Conservation (phyloP, 1,284 basidiomycete genomes). For the Entoloma clypeatum region DNA sequence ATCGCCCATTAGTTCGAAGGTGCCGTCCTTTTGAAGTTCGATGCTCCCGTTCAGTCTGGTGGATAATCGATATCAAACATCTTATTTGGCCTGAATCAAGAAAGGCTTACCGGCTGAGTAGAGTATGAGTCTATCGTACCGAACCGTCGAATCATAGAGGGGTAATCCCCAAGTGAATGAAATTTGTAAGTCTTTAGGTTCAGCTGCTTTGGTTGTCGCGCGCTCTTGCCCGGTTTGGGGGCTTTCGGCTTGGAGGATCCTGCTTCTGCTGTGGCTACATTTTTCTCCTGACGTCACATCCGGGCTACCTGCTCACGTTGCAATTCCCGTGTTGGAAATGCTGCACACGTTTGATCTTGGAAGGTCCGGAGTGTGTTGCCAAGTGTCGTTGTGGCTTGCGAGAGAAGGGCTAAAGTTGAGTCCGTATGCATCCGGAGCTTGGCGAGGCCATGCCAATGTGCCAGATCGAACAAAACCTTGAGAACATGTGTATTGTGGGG, state of each 20-base stretch:
- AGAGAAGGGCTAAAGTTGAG: too few species aligned
- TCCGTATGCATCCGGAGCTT: too few species aligned
- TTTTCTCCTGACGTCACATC: neutral
- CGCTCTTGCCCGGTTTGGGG: too few species aligned
- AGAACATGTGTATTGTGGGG: too few species aligned
- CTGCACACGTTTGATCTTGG: neutral
- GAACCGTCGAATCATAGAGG: conserved; percentile 8
- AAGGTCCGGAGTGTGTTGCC: conserved; percentile 4
- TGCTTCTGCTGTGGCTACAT: neutral
- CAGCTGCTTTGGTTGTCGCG: conserved; percentile 10
- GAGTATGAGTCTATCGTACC: conserved; percentile 19
- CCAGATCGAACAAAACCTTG: too few species aligned
- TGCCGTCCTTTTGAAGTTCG: conserved; percentile 4
- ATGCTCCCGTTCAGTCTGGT: conserved; percentile 18
- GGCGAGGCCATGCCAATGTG: too few species aligned
- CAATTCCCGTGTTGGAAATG: conserved; percentile 6
- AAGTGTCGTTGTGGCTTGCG: neutral
- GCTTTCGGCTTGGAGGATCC: too few species aligned
- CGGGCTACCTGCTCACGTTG: conserved; percentile 5
- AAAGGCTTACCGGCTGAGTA: conserved; percentile 16
- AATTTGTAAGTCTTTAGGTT: conserved; percentile 19
- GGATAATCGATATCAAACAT: neutral
- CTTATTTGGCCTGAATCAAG: neutral
- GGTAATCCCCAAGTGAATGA: conserved; percentile 19
- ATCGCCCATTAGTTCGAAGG: too few species aligned